A percentile compares a stretch with the other conserved stretches of the same genome.
These are phyloP conservation scores for Canna indica DNA, from an alignment of 176 grass and related monocot species.

Conservation along the genomic window DNA sequence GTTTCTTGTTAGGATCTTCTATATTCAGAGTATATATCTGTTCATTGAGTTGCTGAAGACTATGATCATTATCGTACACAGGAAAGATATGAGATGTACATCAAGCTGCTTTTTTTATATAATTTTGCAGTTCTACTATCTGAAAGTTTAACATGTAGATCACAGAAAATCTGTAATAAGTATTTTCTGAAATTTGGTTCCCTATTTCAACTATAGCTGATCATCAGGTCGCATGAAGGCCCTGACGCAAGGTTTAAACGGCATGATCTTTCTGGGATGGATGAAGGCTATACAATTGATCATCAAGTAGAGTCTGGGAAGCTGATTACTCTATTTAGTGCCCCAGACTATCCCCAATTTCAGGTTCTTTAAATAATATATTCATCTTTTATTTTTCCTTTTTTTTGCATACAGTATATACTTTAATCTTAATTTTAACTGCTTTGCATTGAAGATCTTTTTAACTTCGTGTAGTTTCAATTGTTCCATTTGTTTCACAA, in stretches of 20 bases:
- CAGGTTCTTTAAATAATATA: constrained; percentile 37
- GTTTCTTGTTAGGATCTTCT: background rate
- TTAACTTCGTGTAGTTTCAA: background rate
- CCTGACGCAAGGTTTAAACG: constrained; percentile 90
- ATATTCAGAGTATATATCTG: background rate
- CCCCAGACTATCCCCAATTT: constrained; percentile 96
- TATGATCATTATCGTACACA: background rate
- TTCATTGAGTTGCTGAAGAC: background rate
- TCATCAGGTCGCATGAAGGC: constrained; percentile 99
- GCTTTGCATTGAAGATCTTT: background rate
- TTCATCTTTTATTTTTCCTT: background rate
- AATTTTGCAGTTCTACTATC: background rate
- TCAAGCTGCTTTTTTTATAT: background rate
- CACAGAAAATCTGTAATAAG: constrained; percentile 13
- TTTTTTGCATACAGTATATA: too few relatives aligned
- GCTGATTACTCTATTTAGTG: constrained; percentile 89
- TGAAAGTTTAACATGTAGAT: background rate
- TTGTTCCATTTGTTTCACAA: background rate
- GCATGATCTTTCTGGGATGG: constrained; percentile 70
- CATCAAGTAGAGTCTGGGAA: constrained; percentile 78
- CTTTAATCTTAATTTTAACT: background rate
- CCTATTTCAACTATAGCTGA: constrained; percentile 68
- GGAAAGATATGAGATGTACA: background rate
- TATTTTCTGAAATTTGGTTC: constrained; percentile 23
- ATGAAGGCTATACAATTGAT: constrained; percentile 90